phyloP scores from a whole-genome alignment of 2,329 filamentous ascomycete species.

The Byssothecium circinans region DNA sequence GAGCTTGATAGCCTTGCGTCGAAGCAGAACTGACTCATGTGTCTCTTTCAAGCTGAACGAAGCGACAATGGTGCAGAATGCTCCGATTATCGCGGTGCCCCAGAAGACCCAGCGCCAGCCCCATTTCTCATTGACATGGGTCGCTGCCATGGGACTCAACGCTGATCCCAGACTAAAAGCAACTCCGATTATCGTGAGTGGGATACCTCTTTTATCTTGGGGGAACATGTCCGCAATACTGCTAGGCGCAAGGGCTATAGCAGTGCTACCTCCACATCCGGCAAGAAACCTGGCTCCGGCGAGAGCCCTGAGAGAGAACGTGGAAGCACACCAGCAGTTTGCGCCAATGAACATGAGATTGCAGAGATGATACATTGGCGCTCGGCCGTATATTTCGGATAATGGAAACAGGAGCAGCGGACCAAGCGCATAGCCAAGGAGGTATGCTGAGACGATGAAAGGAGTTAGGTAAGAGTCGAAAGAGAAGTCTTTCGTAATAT shows the following conservation, averaged over 20 bases:
- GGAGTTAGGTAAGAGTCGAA: neutral
- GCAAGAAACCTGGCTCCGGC: constrained; percentile 51
- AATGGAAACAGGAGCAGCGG: constrained; percentile 65
- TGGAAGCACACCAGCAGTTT: constrained; percentile 46
- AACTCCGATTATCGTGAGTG: neutral
- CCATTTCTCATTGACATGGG: constrained; percentile 46
- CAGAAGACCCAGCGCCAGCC: constrained; percentile 55
- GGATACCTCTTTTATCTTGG: constrained; percentile 37
- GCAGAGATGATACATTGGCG: constrained; percentile 39
- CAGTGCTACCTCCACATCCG: constrained; percentile 44
- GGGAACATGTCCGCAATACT: constrained; percentile 33
- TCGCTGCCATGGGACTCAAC: constrained; percentile 39
- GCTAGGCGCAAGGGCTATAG: constrained; percentile 49
- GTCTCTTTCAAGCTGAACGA: neutral
- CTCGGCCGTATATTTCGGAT: constrained; percentile 58
- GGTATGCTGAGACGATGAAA: constrained; percentile 2
- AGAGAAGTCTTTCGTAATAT: constrained; percentile 1
- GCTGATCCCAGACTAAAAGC: constrained; percentile 19
- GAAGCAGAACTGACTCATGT: neutral
- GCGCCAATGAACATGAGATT: constrained; percentile 42
- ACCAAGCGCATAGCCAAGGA: constrained; percentile 64
- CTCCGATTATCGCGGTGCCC: constrained; percentile 40
- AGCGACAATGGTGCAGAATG: neutral
- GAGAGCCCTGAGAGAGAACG: constrained; percentile 47
- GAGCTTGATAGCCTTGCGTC: neutral